phyloP scores from a whole-genome alignment of 805 yeast species.

The Myxozyma lipomycoides region DNA sequence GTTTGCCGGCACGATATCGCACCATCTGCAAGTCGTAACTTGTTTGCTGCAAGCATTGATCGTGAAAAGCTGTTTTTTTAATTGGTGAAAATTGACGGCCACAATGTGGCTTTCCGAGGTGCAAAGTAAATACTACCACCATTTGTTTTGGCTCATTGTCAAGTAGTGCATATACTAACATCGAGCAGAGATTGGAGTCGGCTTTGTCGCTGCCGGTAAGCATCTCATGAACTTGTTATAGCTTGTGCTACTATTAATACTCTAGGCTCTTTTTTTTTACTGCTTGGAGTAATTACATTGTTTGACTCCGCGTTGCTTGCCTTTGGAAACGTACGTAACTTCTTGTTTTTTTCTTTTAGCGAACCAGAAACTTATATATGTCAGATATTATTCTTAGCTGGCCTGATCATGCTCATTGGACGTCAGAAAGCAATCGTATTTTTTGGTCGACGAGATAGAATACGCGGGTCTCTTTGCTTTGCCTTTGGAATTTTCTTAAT shows the following conservation, averaged over 20 bases:
- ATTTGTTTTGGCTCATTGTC: neutral
- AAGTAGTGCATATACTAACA: too few species aligned
- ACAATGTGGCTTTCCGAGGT: slow-evolving; percentile 39
- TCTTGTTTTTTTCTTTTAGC: too few species aligned
- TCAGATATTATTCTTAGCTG: slow-evolving; percentile 63
- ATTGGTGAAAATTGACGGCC: too few species aligned
- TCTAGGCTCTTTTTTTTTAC: slow-evolving; percentile 61
- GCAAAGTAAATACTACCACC: slow-evolving; percentile 37
- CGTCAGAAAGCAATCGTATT: slow-evolving; percentile 75
- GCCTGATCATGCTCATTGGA: slow-evolving; percentile 82
- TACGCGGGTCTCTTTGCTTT: slow-evolving; percentile 83
- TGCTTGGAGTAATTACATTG: slow-evolving; percentile 76
- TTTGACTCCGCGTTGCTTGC: slow-evolving; percentile 88
- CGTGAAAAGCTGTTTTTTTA: too few species aligned
- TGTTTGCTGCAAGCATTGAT: too few species aligned
- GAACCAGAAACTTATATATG: too few species aligned
- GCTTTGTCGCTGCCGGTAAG: slow-evolving; percentile 76
- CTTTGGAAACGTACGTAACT: slow-evolving; percentile 62
- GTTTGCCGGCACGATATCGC: too few species aligned
- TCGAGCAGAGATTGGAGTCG: slow-evolving; percentile 91
- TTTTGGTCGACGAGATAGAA: slow-evolving; percentile 80
- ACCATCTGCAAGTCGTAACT: too few species aligned
- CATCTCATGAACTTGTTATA: neutral
- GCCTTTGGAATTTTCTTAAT: slow-evolving; percentile 70
- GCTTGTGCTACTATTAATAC: too few species aligned